A percentile compares a stretch with the other conserved stretches of the same genome.
phyloP scores from a whole-genome alignment of 176 grass and related monocot genomes.

The Eleusine indica region DNA sequence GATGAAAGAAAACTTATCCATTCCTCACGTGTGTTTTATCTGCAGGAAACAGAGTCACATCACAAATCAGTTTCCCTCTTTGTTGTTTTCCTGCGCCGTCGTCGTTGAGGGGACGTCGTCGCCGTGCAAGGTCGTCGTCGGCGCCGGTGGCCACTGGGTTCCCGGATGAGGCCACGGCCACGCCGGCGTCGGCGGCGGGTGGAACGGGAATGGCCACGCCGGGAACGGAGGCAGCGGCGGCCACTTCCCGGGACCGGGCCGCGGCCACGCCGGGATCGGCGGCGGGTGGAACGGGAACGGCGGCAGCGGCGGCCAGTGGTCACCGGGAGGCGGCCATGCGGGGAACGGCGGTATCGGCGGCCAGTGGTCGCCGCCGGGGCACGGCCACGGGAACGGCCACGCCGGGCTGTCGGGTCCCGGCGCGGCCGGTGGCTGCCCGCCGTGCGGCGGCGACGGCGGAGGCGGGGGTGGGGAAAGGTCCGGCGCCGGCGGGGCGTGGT shows the following conservation, averaged over 20 bases:
- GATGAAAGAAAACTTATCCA: too few relatives aligned
- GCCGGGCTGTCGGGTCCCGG: neutral
- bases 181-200: constrained; percentile 9
- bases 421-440: too few relatives aligned
- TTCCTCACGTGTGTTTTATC: too few relatives aligned
- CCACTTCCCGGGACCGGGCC: neutral
- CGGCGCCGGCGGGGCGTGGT: too few relatives aligned
- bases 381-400: too few relatives aligned
- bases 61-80: too few relatives aligned
- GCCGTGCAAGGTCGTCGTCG: neutral
- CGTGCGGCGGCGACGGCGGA: neutral
- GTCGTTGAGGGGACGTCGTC: neutral
- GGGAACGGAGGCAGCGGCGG: constrained; percentile 2
- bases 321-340: neutral
- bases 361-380: constrained; percentile 22
- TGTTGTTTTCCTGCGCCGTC: neutral
- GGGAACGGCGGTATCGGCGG: neutral
- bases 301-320: constrained; percentile 7
- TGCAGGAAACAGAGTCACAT: too few relatives aligned
- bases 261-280: constrained; percentile 19
- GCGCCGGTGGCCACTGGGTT: neutral
- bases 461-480: neutral
- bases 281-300: neutral
- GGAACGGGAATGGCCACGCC: neutral
- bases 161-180: constrained; percentile 21